These are phyloP conservation scores for Fusarium keratoplasticum DNA, from an alignment of 2,329 filamentous ascomycete species.

Conservation along the genomic window DNA sequence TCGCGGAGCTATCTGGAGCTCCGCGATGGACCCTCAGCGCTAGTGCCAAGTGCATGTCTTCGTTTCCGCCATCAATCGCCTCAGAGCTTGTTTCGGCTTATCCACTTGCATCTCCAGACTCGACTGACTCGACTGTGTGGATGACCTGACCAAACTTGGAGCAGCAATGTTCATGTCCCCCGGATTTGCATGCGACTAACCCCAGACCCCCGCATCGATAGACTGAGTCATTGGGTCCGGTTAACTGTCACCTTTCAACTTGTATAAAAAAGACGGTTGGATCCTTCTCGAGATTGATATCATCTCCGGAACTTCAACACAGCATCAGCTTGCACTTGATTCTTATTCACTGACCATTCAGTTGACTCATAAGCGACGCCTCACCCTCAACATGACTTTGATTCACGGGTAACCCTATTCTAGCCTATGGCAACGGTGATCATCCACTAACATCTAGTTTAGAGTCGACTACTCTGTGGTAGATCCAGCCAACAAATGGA, in stretches of 20 bases:
- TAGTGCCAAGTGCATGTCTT: background rate
- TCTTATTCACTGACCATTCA: background rate
- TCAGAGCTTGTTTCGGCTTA: background rate
- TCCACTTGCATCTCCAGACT: background rate
- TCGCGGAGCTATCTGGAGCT: background rate
- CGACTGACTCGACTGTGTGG: background rate
- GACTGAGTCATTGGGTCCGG: background rate
- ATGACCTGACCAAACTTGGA: background rate
- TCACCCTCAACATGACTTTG: background rate
- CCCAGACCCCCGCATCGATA: background rate
- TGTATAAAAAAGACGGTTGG: background rate
- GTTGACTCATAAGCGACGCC: background rate
- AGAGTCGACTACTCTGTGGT: slow-evolving; percentile 40
- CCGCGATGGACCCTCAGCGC: background rate
- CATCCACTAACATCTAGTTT: background rate
- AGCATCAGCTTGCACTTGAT: background rate
- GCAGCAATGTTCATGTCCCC: background rate
- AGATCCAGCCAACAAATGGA: slow-evolving; percentile 44
- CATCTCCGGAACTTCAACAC: background rate
- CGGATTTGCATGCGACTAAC: background rate
- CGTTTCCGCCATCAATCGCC: background rate
- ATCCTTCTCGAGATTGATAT: background rate
- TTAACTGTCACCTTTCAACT: background rate
- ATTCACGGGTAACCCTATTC: background rate
- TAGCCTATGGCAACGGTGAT: background rate